Evolutionary conservation across 2,329 filamentous ascomycete species (phyloP).

Genomic region (Camillea tinctor): DNA sequence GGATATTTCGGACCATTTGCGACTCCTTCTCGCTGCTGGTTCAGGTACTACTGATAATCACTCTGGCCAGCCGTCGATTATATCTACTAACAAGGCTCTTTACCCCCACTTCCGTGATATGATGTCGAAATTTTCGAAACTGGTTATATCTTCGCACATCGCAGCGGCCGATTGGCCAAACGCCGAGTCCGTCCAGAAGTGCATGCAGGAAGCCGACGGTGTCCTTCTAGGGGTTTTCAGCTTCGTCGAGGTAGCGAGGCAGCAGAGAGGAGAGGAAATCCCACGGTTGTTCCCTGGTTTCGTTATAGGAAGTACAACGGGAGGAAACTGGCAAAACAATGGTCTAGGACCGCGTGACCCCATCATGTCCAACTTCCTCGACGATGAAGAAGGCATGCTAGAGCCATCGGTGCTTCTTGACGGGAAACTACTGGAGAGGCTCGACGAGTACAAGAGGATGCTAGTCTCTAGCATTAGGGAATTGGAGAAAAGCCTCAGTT

Average conservation of each 20-base stretch:
- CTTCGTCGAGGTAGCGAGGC: constrained; percentile 91
- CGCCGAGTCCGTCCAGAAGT: constrained; percentile 91
- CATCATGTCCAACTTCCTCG: constrained; percentile 78
- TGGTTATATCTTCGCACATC: constrained; percentile 96
- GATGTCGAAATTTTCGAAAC: constrained; percentile 99
- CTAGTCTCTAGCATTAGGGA: constrained; percentile 84
- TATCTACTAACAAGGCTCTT: constrained; percentile 93
- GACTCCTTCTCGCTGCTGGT: constrained; percentile 88
- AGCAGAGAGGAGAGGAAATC: constrained; percentile 90
- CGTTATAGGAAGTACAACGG: constrained; percentile 77
- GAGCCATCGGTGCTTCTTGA: constrained; percentile 78
- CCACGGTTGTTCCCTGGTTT: constrained; percentile 93
- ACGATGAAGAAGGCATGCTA: constrained; percentile 70
- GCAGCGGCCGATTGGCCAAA: constrained; percentile 95
- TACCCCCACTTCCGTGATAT: constrained; percentile 98
- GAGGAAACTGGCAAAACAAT: constrained; percentile 86
- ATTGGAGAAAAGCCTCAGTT: constrained; percentile 77
- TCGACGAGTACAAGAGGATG: constrained; percentile 83
- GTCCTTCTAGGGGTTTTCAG: constrained; percentile 92
- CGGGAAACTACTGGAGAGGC: constrained; percentile 70
- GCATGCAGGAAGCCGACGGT: constrained; percentile 94
- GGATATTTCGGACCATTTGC: constrained; percentile 94
- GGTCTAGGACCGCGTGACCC: constrained; percentile 64
- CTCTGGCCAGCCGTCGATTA: constrained; percentile 98
- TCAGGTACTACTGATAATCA: constrained; percentile 98